Evolutionary conservation across 2,329 filamentous ascomycete genomes (phyloP).

Genomic region (Macrophomina phaseolina): DNA sequence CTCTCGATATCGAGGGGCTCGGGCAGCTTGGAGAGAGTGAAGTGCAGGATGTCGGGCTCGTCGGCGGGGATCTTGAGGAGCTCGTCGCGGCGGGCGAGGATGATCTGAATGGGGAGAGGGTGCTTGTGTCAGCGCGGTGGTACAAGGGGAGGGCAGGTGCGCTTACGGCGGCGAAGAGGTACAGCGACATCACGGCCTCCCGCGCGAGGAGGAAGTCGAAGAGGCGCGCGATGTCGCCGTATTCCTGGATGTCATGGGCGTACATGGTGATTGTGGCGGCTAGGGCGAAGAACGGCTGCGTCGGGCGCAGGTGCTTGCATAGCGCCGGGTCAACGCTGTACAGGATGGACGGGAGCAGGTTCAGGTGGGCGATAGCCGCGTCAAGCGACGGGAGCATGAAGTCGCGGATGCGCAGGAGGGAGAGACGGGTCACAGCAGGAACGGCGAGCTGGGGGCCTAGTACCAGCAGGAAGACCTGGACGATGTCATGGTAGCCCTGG

Average conservation of each 20-base stretch:
- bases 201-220: conserved; percentile 91
- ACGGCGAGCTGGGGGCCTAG: conserved; percentile 68
- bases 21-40: conserved; percentile 82
- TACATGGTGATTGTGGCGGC: conserved; percentile 95
- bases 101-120: conserved; percentile 60
- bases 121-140: conserved; percentile 19
- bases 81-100: conserved; percentile 79
- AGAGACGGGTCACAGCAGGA: conserved; percentile 76
- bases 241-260: conserved; percentile 91
- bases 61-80: conserved; percentile 82
- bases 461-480: conserved; percentile 90
- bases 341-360: conserved; percentile 83
- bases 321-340: conserved; percentile 73
- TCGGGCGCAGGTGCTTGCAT: conserved; percentile 74
- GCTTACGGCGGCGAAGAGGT: conserved; percentile 73
- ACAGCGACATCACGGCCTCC: conserved; percentile 87
- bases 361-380: conserved; percentile 83
- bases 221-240: conserved; percentile 83
- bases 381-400: conserved; percentile 93
- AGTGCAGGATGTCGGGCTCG: conserved; percentile 92
- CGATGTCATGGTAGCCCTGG: conserved; percentile 98
- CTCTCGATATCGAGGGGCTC: conserved; percentile 78
- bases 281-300: conserved; percentile 89
- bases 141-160: conserved; percentile 17
- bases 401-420: conserved; percentile 87